phyloP scores from a whole-genome alignment of 73 alveolate species.

The Paramecium biaurelia region DNA sequence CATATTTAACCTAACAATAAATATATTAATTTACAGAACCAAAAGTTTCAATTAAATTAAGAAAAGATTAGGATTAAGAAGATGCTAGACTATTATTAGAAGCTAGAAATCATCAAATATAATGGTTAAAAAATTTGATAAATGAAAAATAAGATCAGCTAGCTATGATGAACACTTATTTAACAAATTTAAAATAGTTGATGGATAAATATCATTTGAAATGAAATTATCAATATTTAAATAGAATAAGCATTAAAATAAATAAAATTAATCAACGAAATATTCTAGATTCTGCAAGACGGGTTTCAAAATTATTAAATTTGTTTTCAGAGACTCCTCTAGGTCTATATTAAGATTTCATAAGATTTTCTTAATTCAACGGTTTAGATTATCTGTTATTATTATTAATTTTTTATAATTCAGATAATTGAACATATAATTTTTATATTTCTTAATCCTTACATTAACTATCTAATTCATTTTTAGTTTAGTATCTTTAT shows the following conservation, averaged over 20 bases:
- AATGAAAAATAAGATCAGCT: background rate
- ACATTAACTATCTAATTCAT: background rate
- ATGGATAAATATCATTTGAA: background rate
- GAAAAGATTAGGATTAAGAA: conserved; percentile 40
- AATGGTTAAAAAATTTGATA: background rate
- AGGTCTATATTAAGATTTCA: background rate
- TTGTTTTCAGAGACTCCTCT: background rate
- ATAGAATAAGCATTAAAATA: background rate
- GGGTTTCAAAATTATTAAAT: background rate
- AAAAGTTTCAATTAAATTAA: background rate
- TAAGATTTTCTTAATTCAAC: background rate
- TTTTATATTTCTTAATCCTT: background rate
- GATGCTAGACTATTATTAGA: background rate
- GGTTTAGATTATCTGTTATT: background rate
- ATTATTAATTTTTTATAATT: background rate
- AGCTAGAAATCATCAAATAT: background rate
- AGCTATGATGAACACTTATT: background rate
- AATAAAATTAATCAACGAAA: background rate
- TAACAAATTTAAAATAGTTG: background rate
- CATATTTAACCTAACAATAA: background rate
- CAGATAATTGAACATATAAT: background rate
- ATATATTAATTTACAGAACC: conserved; percentile 12
- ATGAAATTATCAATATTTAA: background rate
- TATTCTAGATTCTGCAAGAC: background rate
- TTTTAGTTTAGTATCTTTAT: background rate